Conservation (phyloP, 1,284 basidiomycete genomes). For the Puccinia triticina region DNA sequence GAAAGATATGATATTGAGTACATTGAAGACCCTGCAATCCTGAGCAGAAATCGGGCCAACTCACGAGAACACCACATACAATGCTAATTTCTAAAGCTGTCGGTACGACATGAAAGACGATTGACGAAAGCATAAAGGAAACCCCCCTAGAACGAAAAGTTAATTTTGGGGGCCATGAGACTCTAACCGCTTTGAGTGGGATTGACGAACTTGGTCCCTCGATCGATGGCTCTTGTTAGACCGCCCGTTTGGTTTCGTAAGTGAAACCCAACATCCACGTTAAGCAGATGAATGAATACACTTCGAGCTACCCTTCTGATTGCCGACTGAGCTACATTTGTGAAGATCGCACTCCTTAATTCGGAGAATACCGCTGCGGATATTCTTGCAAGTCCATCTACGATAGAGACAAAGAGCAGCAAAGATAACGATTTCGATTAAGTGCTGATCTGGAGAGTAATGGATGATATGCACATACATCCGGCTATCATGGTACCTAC, state of each 20-base stretch:
- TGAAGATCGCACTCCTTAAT: conserved; percentile 50
- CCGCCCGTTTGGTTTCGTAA: conserved; percentile 50
- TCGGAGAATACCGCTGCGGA: conserved; percentile 41
- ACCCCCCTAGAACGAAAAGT: conserved; percentile 25
- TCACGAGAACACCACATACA: conserved; percentile 49
- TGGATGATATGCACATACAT: conserved; percentile 28
- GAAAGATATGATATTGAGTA: neutral
- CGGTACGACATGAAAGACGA: conserved; percentile 50
- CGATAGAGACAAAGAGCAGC: neutral
- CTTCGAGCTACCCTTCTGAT: conserved; percentile 48
- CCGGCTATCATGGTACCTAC: conserved; percentile 50
- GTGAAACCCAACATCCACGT: conserved; percentile 49
- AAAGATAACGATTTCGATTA: neutral
- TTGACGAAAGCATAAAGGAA: conserved; percentile 50
- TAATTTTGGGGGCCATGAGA: neutral
- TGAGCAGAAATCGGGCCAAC: neutral
- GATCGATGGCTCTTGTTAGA: conserved; percentile 47
- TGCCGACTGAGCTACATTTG: conserved; percentile 51
- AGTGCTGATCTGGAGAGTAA: neutral
- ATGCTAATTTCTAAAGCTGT: conserved; percentile 51
- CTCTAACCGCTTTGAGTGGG: neutral
- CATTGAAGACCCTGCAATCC: neutral
- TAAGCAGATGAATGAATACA: conserved; percentile 48
- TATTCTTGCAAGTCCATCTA: conserved; percentile 51
- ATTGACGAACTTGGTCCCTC: conserved; percentile 49